Evolutionary conservation across 176 grass and related monocot species (phyloP), one percentile per base, ranked within the genome.

Genomic region (Carex scoparia): DNA sequence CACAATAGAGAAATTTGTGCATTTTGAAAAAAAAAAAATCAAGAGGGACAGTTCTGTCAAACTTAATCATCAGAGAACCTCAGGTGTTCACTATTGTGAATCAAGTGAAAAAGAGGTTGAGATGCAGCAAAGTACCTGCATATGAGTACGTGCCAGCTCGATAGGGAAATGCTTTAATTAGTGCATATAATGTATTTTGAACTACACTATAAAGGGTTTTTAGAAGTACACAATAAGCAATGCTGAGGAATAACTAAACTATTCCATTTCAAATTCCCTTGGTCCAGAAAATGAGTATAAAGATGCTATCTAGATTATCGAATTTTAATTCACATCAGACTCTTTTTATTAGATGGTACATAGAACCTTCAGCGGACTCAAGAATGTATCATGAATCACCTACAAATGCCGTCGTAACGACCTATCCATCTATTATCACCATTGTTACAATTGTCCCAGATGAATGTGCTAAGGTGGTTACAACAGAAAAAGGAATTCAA

Each of bases 371-470:
- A 51, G 89, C 91, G 53, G 89, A 98, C 87, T 95, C 91, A 62
- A 95, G 91, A 86, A 98, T 89, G 88, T 91, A 98, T 13, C 85
- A 89, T 53, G 93, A 98, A 93, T 98, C 93, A 61, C 91, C 93
- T 62, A 98, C 91, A 49, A 93, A 94, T 89, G 93, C 91, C 18
- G 94, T 92, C 0, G 94, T 97, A 80, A 97, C 91, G 84, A 97
- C 89, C 94, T 92, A 97, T 87, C 89, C 94, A 73, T 97, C 94
- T 80, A 97, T 87, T 87, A 97, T 93, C 80, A 90, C 91, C 88
- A 98, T 92, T 89, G 95, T 98, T 44, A 95, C 91, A 75, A 89
- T 95, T 86, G 93, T 94, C 84, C 95, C 93, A 23, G 93, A 93
- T 38, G 87, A 82, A 88, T 88, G 85, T 58, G 80, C 95, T 95